phyloP scores from a whole-genome alignment of 179 eudicot species.

The Vitellaria paradoxa region DNA sequence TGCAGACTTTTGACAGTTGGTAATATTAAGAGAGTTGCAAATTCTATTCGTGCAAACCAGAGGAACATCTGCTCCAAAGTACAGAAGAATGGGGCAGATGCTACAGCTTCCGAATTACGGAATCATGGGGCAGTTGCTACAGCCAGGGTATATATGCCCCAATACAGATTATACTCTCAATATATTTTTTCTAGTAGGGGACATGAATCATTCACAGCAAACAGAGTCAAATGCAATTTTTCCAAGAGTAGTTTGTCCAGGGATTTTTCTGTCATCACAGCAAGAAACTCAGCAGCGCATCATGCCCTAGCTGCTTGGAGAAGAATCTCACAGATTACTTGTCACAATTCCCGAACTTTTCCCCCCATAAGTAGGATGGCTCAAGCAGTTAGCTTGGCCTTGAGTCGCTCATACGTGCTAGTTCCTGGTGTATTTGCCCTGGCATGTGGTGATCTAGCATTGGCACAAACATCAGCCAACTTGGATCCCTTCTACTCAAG shows the following conservation, averaged over 20 bases:
- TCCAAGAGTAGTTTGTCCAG: slow-evolving; percentile 25
- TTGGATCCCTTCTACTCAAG: slow-evolving; percentile 46
- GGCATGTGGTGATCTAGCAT: slow-evolving; percentile 56
- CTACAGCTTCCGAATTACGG: too few relatives aligned
- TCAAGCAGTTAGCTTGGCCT: slow-evolving; percentile 78
- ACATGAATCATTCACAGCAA: slow-evolving; percentile 7
- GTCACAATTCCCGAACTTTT: slow-evolving; percentile 24
- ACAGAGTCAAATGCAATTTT: slow-evolving; percentile 21
- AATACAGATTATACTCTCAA: slow-evolving; percentile 26
- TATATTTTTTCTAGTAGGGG: slow-evolving; percentile 17
- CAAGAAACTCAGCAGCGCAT: slow-evolving; percentile 35
- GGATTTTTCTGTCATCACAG: slow-evolving; percentile 34
- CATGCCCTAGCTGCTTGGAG: slow-evolving; percentile 78
- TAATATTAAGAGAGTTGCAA: slow-evolving; percentile 43
- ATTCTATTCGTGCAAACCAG: slow-evolving; percentile 33
- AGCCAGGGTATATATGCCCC: slow-evolving; percentile 24
- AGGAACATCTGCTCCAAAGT: slow-evolving; percentile 32
- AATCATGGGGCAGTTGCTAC: slow-evolving; percentile 21
- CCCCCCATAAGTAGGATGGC: slow-evolving; percentile 52
- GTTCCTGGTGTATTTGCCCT: slow-evolving; percentile 68
- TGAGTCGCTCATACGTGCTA: slow-evolving; percentile 64
- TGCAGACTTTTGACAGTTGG: slow-evolving; percentile 58
- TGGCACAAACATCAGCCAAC: slow-evolving; percentile 46
- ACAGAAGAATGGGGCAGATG: slow-evolving; percentile 10
- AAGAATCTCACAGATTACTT: slow-evolving; percentile 36